phyloP scores from a whole-genome alignment of 257 asterid species.

The Solanum appendiculatum region DNA sequence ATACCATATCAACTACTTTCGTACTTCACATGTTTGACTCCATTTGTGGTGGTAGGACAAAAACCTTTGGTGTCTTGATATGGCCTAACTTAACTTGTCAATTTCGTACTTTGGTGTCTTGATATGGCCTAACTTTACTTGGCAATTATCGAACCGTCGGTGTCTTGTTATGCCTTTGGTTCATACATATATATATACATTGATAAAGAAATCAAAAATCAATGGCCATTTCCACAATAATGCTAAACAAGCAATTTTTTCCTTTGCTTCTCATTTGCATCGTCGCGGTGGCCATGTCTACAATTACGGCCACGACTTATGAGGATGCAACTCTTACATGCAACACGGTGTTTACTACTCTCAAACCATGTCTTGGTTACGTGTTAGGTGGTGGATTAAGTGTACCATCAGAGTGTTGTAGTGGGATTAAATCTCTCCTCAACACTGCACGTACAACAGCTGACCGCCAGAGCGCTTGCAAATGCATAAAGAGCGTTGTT shows the following conservation, averaged over 20 bases:
- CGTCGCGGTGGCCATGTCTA: no score
- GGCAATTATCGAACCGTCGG: no score
- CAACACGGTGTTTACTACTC: background rate
- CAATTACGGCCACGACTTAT: no score
- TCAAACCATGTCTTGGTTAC: background rate
- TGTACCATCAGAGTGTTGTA: background rate
- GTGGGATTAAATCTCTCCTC: background rate
- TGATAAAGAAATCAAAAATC: background rate
- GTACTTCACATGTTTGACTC: background rate
- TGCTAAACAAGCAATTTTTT: background rate
- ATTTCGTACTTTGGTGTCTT: no score
- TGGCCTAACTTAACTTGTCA: no score
- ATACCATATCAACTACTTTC: background rate
- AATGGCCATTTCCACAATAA: background rate
- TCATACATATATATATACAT: background rate
- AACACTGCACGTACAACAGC: background rate
- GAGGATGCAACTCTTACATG: background rate
- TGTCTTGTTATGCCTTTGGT: no score
- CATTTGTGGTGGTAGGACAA: no score
- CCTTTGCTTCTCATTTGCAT: background rate
- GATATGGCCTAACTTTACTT: no score
- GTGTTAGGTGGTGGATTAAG: background rate
- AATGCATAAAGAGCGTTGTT: background rate
- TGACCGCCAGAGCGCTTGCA: background rate
- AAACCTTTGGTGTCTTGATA: no score